Evolutionary conservation across 2,329 filamentous ascomycete genomes (phyloP).

Genomic region (Nakataea oryzae): DNA sequence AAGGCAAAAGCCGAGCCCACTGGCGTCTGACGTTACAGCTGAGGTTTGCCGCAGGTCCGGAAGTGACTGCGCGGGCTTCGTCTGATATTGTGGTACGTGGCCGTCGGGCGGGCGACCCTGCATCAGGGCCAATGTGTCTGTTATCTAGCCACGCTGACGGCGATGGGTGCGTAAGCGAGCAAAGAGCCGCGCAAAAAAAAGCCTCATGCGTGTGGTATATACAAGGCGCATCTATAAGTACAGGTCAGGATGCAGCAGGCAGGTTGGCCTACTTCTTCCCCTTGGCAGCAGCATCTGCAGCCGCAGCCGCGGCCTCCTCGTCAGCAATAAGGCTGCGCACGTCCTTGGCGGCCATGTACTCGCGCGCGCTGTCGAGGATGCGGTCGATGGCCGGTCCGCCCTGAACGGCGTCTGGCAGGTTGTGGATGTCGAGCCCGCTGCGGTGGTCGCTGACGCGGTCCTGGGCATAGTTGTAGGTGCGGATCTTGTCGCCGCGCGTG

Average conservation of each 20-base stretch:
- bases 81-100: not conserved
- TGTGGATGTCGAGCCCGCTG: slow-evolving; percentile 68
- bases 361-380: slow-evolving; percentile 67
- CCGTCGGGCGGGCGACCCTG: not conserved
- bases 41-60: not conserved
- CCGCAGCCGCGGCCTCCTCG: slow-evolving; percentile 35
- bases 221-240: not conserved
- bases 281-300: slow-evolving; percentile 9
- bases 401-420: slow-evolving; percentile 68
- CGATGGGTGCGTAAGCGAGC: not conserved
- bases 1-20: too few species aligned
- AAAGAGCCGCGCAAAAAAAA: not conserved
- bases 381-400: slow-evolving; percentile 62
- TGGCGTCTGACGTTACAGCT: too few species aligned
- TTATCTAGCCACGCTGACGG: too few species aligned
- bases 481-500: slow-evolving; percentile 85
- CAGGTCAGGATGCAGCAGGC: not conserved
- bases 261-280: slow-evolving; percentile 8
- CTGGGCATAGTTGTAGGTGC: slow-evolving; percentile 74
- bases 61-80: not conserved
- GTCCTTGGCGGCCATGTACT: slow-evolving; percentile 67
- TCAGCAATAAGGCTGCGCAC: slow-evolving; percentile 59
- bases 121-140: not conserved
- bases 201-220: not conserved
- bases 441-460: slow-evolving; percentile 83